Evolutionary conservation across 192 early-diverging fungal genomes (phyloP), one percentile per base, ranked within the genome.

Genomic region (Spizellomyces sp.): DNA sequence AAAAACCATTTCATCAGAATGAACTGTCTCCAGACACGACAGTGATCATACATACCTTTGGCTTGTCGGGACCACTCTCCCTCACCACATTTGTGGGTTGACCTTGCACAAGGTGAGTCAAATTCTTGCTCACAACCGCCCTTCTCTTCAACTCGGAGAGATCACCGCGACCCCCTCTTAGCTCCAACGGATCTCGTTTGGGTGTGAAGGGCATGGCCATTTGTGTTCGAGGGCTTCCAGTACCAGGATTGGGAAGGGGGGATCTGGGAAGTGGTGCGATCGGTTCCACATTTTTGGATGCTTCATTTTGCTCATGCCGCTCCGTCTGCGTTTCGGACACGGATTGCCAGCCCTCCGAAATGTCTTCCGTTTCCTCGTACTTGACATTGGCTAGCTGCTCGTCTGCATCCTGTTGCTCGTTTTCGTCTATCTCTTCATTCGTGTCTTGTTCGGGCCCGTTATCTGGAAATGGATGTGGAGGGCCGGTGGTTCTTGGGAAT

Each of bases 141-240:
- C 59, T 17, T 41, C 36, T 3, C 36, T 41, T 61, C 17, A 61
- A 41, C n/a, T 61, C 59, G 36, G 59, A 61, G 21, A 61, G 42
- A 41, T 61, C 59, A 5, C 59, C 59, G 42, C 59, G 59, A 41
- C 59, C 59, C 5, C 59, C 59, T 41, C 17, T 15, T 41, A 61
- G n/a, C 36, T 61, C 59, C 59, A 61, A 41, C 4, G 59, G 59
- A 42, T 61, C 42, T 6, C 59, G 59, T 9, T 61, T 5, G 15
- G 59, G 59, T 4, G 59, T 61, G 50, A 54, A 19, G 50, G 50
- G 50, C 14, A 54, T 54, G 50, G 17, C 50, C 17, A 19, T 12
- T 12, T 54, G 12, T 54, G 50, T 12, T n/a, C 50, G 17, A 54
- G 50, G 12, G 50, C 12, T 54, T 19, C 14, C 50, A 2, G 50